Base-by-base conservation (phyloP, 2,329 filamentous ascomycete species). In the Colletotrichum filicis region DNA sequence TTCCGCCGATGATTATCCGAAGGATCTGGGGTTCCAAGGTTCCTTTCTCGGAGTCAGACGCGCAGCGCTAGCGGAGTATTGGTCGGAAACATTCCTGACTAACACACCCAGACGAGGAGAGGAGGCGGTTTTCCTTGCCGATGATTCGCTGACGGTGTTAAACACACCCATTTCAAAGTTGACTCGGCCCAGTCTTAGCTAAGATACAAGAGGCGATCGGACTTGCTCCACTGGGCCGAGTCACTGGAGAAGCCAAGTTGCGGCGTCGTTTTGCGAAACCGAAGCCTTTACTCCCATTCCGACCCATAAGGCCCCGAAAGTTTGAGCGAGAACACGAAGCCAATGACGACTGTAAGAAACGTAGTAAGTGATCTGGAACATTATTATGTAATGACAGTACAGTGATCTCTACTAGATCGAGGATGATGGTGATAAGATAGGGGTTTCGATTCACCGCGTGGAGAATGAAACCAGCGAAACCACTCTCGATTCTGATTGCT, bases 11-110 rank as follows among this genome's bases (percentile, higher is more conserved):
- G 2, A 73, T 73, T 70, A 66, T 22, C 66, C 66, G 53, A 55
- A 1, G 16, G 42, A 63, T 49, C 32, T 57, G n/a, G 22, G 30
- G 22, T 22, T 28, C 19, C 19, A n/a, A 42, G 42, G 19, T 11
- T 49, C 42, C 42, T 49, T 49, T 49, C 24, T 59, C 66, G 37
- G 49, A 53, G 24, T 35, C 35, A 30, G 19, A 58, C 46, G n/a
- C 65, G 60, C 53, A 59, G 14, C 22, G 57, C 71, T 65, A 56
- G 70, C 66, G 70, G 70, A 73, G 66, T 65, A n/a, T 65, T 19
- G n/a, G n/a, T 56, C 55, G 56, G 22, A 35, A 24, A 26, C 4
- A 22, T 37, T 14, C 22, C 64, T 65, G 28, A 65, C 46, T 49
- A 57, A 61, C 26, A 16, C 24, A 7, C 3, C 5, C 1, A 16